Evolutionary conservation across 345 rosid species (phyloP), one percentile per base, ranked within the genome.

Genomic region (Nasturtium officinale): DNA sequence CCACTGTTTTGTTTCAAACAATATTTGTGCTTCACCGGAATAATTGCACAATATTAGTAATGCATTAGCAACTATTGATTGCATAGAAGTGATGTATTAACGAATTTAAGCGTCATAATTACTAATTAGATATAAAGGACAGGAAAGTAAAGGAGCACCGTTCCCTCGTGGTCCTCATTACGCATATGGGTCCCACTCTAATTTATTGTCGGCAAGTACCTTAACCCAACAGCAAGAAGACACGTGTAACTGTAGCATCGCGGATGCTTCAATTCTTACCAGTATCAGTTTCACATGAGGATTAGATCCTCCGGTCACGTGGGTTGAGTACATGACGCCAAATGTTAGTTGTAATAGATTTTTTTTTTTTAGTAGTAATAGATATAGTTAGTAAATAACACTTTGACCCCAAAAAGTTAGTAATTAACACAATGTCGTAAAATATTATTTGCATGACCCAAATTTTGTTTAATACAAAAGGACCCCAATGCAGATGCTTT

Each of bases 71-170:
- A n/a, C 38, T 5, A 66, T 29, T 75, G 16, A 60, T 60, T 61
- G 74, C 56, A 51, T 40, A 7, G 69, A 75, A 52, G 69, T 61
- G 74, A 75, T 61, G 74, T 75, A 61, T 51, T 52, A 61, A 69
- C 79, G 23, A 68, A 61, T 25, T 15, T n/a, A 61, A 67, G 63
- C 50, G 40, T 61, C 74, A 69, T 67, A 62, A 61, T 61, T 61
- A 68, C 69, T 67, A 62, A 61, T 61, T 61, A 68, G 48, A 26
- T 5, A 60, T 21, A 61, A 61, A 20, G 43, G 70, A 61, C 69
- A 61, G 29, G 69, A 23, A 54, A 40, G 64, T 75, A 42, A 75
- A 75, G 63, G 57, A 42, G 57, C 64, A 75, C 79, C 74, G 64
- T 75, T 68, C 70, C 40, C 58, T 43, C 69, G 74, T 56, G 58